Percentiles rank a stretch among this genome's conserved stretches.
Conservation (phyloP, 768 basidiomycete genomes). For the Boletus bicolor region DNA sequence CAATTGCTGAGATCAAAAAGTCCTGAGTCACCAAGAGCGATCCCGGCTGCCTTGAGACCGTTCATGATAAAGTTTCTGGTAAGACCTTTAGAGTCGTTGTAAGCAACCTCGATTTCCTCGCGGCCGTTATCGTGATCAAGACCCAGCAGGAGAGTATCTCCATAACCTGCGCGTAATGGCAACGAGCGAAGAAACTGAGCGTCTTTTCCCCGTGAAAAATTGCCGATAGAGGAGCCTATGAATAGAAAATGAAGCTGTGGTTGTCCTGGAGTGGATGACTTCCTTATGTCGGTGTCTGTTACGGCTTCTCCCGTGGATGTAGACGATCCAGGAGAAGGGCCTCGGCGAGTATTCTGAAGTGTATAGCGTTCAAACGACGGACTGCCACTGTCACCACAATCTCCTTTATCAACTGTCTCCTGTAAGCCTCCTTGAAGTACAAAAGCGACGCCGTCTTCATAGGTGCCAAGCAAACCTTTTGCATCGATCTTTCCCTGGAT, state of each 20-base stretch:
- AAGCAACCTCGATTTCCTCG: conserved; percentile 75
- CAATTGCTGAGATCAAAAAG: conserved; percentile 67
- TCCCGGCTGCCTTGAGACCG: conserved; percentile 67
- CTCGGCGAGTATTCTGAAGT: conserved; percentile 17
- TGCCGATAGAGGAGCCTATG: conserved; percentile 89
- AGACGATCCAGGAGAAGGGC: conserved; percentile 41
- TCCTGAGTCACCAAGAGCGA: conserved; percentile 60
- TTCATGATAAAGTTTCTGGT: conserved; percentile 84
- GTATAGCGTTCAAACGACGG: conserved; percentile 10
- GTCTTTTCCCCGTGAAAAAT: conserved; percentile 73
- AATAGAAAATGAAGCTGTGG: conserved; percentile 81
- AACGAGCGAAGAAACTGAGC: conserved; percentile 72
- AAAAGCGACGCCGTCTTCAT: conserved; percentile 83
- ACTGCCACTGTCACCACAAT: not conserved
- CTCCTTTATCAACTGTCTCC: conserved; percentile 4
- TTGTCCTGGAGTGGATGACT: conserved; percentile 48
- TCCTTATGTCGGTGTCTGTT: conserved; percentile 2
- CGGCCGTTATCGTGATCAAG: conserved; percentile 79
- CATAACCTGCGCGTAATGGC: conserved; percentile 68
- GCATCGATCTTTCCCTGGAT: conserved; percentile 72
- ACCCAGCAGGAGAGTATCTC: conserved; percentile 88
- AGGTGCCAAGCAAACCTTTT: conserved; percentile 88
- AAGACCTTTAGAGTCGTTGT: conserved; percentile 75
- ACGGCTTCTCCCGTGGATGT: conserved; percentile 21
- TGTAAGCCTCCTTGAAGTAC: conserved; percentile 45